phyloP scores from a whole-genome alignment of 2,329 filamentous ascomycete genomes.

The Ophiostoma pallidulum region DNA sequence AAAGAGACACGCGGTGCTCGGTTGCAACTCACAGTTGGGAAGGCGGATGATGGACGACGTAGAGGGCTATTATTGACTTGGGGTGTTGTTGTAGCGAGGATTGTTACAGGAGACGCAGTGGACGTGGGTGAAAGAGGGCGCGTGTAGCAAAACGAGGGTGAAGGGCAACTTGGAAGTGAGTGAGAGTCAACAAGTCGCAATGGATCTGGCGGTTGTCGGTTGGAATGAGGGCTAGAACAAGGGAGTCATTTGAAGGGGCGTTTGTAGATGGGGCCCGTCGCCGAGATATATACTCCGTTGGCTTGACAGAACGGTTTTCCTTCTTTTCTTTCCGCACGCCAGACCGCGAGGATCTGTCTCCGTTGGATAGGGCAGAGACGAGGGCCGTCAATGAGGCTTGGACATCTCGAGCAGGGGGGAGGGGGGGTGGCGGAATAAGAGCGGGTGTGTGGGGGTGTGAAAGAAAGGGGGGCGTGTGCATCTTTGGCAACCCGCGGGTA shows the following conservation, averaged over 20 bases:
- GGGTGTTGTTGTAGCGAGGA: too few relatives aligned
- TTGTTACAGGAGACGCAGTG: neutral
- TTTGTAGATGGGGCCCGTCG: slow-evolving; percentile 11
- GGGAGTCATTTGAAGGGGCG: neutral
- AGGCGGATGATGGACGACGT: too few relatives aligned
- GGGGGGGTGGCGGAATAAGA: neutral
- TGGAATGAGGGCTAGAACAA: slow-evolving; percentile 4
- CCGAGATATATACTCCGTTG: slow-evolving; percentile 14
- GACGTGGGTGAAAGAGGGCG: neutral
- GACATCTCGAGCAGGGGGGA: slow-evolving; percentile 5
- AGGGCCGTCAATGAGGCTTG: slow-evolving; percentile 12
- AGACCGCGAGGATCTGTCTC: slow-evolving; percentile 7
- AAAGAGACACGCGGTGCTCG: too few relatives aligned
- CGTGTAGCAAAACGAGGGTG: slow-evolving; percentile 2
- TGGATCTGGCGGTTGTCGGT: neutral
- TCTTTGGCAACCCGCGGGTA: slow-evolving; percentile 7
- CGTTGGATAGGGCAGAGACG: slow-evolving; percentile 13
- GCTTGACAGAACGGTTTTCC: neutral
- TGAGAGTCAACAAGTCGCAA: slow-evolving; percentile 1
- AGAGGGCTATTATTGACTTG: too few relatives aligned
- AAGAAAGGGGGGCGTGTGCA: neutral
- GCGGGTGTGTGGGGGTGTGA: slow-evolving; percentile 4
- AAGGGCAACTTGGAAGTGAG: slow-evolving; percentile 3
- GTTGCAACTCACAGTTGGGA: too few relatives aligned
- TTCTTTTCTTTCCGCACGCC: slow-evolving; percentile 1